These are phyloP conservation scores for Alternaria conjuncta DNA, from an alignment of 2,329 filamentous ascomycete species.

Conservation along the genomic window DNA sequence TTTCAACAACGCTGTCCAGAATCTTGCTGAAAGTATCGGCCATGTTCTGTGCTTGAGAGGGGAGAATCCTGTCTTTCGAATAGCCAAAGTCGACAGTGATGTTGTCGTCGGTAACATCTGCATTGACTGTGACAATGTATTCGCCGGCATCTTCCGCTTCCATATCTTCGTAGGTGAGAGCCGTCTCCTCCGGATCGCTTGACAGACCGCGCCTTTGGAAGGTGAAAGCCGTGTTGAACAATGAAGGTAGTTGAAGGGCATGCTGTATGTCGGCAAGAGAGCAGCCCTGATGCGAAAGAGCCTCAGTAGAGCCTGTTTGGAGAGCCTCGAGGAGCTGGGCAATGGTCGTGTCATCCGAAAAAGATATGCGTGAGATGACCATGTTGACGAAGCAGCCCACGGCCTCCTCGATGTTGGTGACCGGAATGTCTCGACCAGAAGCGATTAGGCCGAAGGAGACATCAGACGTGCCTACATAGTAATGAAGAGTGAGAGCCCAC, in stretches of 20 bases:
- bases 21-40: slow-evolving; percentile 41
- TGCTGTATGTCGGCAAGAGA: slow-evolving; percentile 51
- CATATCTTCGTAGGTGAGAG: slow-evolving; percentile 41
- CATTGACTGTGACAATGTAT: slow-evolving; percentile 44
- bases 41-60: slow-evolving; percentile 37
- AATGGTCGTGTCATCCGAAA: slow-evolving; percentile 47
- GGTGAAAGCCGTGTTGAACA: slow-evolving; percentile 49
- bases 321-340: slow-evolving; percentile 52
- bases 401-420: slow-evolving; percentile 57
- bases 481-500: slow-evolving; percentile 60
- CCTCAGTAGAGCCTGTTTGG: slow-evolving; percentile 55
- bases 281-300: slow-evolving; percentile 58
- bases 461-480: slow-evolving; percentile 56
- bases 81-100: slow-evolving; percentile 42
- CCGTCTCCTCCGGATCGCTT: slow-evolving; percentile 31
- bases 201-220: slow-evolving; percentile 40
- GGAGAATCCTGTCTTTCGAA: slow-evolving; percentile 38
- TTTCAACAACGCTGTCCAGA: slow-evolving; percentile 24
- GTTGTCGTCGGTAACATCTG: slow-evolving; percentile 38
- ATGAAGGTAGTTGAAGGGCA: slow-evolving; percentile 39
- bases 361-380: slow-evolving; percentile 57
- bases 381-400: slow-evolving; percentile 64
- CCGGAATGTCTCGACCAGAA: slow-evolving; percentile 60
- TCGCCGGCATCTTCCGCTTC: slow-evolving; percentile 47
- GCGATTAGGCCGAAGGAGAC: slow-evolving; percentile 63